A percentile compares a stretch with the other conserved stretches of the same genome.
Conservation (phyloP, 2,329 filamentous ascomycete species). For the Hypocrella siamensis region DNA sequence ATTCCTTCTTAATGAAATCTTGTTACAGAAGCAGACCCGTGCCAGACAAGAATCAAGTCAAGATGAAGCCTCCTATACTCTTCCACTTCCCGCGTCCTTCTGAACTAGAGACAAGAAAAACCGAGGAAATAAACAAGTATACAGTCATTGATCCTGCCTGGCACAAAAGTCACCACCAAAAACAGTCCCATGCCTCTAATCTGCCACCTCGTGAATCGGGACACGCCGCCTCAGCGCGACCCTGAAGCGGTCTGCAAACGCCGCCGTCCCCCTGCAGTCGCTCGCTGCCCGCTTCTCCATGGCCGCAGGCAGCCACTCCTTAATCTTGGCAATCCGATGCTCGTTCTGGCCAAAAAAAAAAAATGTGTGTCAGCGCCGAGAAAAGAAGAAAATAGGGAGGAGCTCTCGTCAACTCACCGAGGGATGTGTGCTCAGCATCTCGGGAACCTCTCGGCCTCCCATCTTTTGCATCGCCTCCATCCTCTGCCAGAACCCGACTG, state of each 20-base stretch:
- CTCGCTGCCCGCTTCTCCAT: conserved; percentile 36
- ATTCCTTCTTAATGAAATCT: no score
- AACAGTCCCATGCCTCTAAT: background rate
- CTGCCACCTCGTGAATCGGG: conserved; percentile 5
- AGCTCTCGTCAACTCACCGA: no score
- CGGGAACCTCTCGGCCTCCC: conserved; percentile 37
- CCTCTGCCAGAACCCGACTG: conserved; percentile 48
- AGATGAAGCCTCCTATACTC: background rate
- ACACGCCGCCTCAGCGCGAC: conserved; percentile 25
- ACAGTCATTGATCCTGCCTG: no score
- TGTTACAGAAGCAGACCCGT: no score
- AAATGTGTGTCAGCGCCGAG: background rate
- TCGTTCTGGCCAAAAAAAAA: conserved; percentile 29
- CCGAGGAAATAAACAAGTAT: no score
- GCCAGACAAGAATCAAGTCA: background rate
- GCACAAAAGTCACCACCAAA: background rate
- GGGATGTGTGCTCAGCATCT: conserved; percentile 65
- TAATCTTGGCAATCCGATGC: conserved; percentile 48
- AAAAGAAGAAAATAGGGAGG: background rate
- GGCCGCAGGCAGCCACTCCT: conserved; percentile 44
- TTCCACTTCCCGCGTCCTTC: no score
- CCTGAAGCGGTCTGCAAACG: conserved; percentile 37
- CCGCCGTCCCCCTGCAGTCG: conserved; percentile 34
- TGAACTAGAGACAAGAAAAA: no score
- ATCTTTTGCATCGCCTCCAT: conserved; percentile 38